These are phyloP conservation scores for Dissophora ornata DNA, from an alignment of 192 early-diverging fungal genomes.

Conservation along the genomic window DNA sequence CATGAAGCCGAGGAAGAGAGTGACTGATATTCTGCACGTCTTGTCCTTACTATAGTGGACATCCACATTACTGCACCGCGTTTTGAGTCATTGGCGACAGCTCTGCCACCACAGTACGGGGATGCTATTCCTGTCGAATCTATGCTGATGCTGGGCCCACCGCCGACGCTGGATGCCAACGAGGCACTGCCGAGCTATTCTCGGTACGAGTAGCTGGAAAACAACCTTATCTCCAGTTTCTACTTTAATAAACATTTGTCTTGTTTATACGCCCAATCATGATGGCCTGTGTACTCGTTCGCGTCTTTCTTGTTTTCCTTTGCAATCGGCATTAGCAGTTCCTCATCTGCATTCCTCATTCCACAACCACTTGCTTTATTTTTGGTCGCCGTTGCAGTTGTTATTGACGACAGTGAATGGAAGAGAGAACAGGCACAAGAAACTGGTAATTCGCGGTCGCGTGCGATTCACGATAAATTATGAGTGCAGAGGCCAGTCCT, in stretches of 20 bases:
- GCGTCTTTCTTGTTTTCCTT: no score
- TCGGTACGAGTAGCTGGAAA: slow-evolving; percentile 16
- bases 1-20: background rate
- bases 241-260: no score
- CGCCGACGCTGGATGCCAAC: slow-evolving; percentile 4
- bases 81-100: background rate
- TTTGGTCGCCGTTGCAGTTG: no score
- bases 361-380: no score
- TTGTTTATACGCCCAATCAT: no score
- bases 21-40: slow-evolving; percentile 1
- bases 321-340: no score
- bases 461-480: slow-evolving; percentile 21
- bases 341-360: no score
- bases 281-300: no score
- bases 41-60: slow-evolving; percentile 4
- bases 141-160: background rate
- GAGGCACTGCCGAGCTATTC: slow-evolving; percentile 17
- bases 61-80: slow-evolving; percentile 12
- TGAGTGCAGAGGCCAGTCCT: slow-evolving; percentile 22
- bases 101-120: slow-evolving; percentile 18
- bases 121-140: slow-evolving; percentile 8
- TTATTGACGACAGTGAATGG: no score
- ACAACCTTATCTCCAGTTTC: no score
- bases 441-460: slow-evolving; percentile 3
- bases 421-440: no score